Base-by-base conservation (phyloP, 2,329 filamentous ascomycete genomes). In the Cryphonectria japonica region DNA sequence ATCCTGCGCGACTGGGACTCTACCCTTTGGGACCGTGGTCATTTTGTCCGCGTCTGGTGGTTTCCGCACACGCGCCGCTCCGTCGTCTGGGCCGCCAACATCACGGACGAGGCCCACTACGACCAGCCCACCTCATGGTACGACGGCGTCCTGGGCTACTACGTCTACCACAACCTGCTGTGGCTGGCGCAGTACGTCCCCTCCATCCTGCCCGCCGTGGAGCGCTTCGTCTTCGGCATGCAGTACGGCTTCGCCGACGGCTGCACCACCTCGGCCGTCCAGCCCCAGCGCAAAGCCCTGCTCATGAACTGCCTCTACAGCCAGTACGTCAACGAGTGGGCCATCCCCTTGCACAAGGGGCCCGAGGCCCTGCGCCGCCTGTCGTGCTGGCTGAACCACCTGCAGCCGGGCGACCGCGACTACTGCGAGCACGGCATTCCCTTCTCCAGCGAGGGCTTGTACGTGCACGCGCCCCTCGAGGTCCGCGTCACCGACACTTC, bases 251-350 rank as follows among this genome's bases (percentile, higher is more conserved):
- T 98, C 85, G 85, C 85, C 46, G 88, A 93, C 72, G 90, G 89
- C 66, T 87, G 86, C 3, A 86, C 86, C 67, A 92, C 89, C 57
- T 85, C 87, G n/a, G 95, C 92, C 7, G 88, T 98, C 26, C 92
- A 98, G 80, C 90, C 92, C 32, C 92, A 92, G 74, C 89, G 92
- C 72, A 85, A 91, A 74, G 95, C 94, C 16, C 87, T 98, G 62
- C 86, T 98, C 67, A 95, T 99, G 93, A 96, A 99, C 83, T 99
- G 96, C 78, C 88, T 98, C 7, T 99, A 98, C 84, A 95, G 93
- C n/a, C 96, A 99, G 79, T 97, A 94, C 77, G 96, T 99, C 75
- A 98, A 99, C 80, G 96, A 99, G 80, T 99, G 96, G 96, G 95
- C 95, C 0, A 87, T 99, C 8, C 95, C 96, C 1, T 86, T 99